Evolutionary conservation across 1,284 basidiomycete genomes (phyloP).

Genomic region (Cutaneotrichosporon sp.): DNA sequence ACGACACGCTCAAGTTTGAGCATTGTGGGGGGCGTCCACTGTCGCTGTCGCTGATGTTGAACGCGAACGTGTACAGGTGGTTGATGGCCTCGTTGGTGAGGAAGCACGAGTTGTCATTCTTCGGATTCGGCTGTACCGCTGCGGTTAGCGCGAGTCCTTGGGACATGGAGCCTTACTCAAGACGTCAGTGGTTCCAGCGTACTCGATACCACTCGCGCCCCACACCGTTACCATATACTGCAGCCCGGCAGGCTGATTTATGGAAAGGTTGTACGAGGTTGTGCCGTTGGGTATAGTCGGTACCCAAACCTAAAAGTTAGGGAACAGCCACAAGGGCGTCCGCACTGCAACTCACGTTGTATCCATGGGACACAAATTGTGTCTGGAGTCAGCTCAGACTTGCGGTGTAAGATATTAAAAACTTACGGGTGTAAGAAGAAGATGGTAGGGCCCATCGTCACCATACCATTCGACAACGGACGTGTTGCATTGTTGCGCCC

Average conservation of each 20-base stretch:
- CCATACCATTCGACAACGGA: conserved; percentile 31
- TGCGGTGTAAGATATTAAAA: neutral
- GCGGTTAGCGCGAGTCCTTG: conserved; percentile 5
- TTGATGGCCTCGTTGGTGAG: conserved; percentile 32
- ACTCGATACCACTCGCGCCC: conserved; percentile 40
- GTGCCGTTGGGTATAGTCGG: conserved; percentile 32
- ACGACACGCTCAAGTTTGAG: conserved; percentile 39
- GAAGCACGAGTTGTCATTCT: conserved; percentile 30
- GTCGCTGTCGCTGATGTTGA: conserved; percentile 34
- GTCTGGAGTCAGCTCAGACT: conserved; percentile 23
- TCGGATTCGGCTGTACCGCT: conserved; percentile 27
- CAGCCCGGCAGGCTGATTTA: conserved; percentile 34
- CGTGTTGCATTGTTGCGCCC: conserved; percentile 9
- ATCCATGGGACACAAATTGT: conserved; percentile 34
- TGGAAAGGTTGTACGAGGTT: conserved; percentile 30
- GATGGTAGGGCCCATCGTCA: conserved; percentile 44
- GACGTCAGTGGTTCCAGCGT: conserved; percentile 42
- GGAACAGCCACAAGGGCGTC: neutral
- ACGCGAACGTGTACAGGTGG: conserved; percentile 41
- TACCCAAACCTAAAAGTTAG: conserved; percentile 35
- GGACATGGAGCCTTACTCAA: conserved; percentile 27
- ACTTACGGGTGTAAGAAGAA: conserved; percentile 42
- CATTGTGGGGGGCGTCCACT: conserved; percentile 39
- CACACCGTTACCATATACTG: conserved; percentile 43
- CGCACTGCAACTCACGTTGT: conserved; percentile 29